Evolutionary conservation across 164 flowering plant species (phyloP).

Genomic region (Houttuynia cordata): DNA sequence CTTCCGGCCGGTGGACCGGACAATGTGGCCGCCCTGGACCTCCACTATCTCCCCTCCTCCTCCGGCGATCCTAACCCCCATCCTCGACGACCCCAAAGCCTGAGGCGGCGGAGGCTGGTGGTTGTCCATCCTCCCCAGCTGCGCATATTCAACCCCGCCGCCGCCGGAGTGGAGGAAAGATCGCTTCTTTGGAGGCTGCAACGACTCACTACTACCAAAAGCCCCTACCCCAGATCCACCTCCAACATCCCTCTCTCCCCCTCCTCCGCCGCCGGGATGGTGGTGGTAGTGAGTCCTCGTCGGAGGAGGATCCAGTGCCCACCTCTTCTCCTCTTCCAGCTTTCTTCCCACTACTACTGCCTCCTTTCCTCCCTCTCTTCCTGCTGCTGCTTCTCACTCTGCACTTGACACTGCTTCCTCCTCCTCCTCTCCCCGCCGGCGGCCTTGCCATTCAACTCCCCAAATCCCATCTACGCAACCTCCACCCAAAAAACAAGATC

Average conservation of each 20-base stretch:
- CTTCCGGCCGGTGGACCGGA: slow-evolving; percentile 34
- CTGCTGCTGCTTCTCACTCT: slow-evolving; percentile 4
- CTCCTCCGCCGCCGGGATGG: slow-evolving; percentile 18
- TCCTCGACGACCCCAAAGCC: slow-evolving; percentile 20
- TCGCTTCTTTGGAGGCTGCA: slow-evolving; percentile 34
- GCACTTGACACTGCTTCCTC: slow-evolving; percentile 2
- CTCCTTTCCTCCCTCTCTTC: slow-evolving; percentile 16
- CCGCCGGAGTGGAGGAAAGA: slow-evolving; percentile 25
- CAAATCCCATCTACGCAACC: slow-evolving; percentile 52
- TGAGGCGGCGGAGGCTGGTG: no score
- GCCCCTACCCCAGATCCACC: no score
- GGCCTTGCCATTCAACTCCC: slow-evolving; percentile 48
- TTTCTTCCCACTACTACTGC: slow-evolving; percentile 12
- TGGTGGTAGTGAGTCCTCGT: slow-evolving; percentile 32
- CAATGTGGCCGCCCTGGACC: slow-evolving; percentile 44
- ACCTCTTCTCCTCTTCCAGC: slow-evolving; percentile 51
- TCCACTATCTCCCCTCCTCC: slow-evolving; percentile 41
- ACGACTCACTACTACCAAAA: slow-evolving; percentile 2
- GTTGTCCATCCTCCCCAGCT: neutral
- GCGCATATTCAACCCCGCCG: slow-evolving; percentile 3
- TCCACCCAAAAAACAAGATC: neutral
- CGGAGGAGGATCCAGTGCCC: slow-evolving; percentile 88
- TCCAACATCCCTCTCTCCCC: slow-evolving; percentile 8
- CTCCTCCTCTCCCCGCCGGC: slow-evolving; percentile 18
- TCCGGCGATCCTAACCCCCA: slow-evolving; percentile 32